Conservation (phyloP, 495 filamentous ascomycete genomes). For the Aspergillus cavernicola region DNA sequence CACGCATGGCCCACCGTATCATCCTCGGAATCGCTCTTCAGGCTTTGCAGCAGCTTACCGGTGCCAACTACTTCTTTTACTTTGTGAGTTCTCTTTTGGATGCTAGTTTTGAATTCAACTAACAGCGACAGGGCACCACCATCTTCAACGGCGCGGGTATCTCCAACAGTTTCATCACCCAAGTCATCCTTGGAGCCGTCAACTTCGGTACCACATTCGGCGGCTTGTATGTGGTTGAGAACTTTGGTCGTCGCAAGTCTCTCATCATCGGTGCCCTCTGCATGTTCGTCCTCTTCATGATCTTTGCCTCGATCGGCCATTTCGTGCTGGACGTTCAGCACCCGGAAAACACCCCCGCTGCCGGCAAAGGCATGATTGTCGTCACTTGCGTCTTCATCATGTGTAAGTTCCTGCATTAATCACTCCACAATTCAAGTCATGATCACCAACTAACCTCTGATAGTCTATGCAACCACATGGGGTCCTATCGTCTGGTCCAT, state of each 20-base stretch:
- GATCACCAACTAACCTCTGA: too few relatives aligned
- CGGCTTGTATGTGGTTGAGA: constrained; percentile 67
- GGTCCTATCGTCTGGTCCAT: constrained; percentile 81
- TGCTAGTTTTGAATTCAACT: not conserved
- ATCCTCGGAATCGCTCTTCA: constrained; percentile 65
- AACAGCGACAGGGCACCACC: constrained; percentile 56
- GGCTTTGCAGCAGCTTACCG: constrained; percentile 64
- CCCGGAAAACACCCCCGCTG: constrained; percentile 53
- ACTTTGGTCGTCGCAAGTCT: constrained; percentile 63
- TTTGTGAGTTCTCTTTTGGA: constrained; percentile 49
- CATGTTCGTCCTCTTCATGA: constrained; percentile 68
- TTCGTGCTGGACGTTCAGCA: constrained; percentile 54
- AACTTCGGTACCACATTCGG: constrained; percentile 71
- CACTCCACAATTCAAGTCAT: too few relatives aligned
- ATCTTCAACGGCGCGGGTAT: constrained; percentile 70
- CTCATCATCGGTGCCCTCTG: constrained; percentile 62
- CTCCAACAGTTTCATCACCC: constrained; percentile 64
- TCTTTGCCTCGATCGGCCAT: constrained; percentile 68
- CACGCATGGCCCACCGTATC: constrained; percentile 70
- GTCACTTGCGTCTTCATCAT: constrained; percentile 64
- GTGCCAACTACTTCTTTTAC: constrained; percentile 77
- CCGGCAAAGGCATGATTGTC: constrained; percentile 72
- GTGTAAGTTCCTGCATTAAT: not conserved
- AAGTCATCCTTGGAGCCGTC: constrained; percentile 69
- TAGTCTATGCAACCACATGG: constrained; percentile 59